Conservation (phyloP, 257 asterid genomes). For the Jacaranda mimosifolia region DNA sequence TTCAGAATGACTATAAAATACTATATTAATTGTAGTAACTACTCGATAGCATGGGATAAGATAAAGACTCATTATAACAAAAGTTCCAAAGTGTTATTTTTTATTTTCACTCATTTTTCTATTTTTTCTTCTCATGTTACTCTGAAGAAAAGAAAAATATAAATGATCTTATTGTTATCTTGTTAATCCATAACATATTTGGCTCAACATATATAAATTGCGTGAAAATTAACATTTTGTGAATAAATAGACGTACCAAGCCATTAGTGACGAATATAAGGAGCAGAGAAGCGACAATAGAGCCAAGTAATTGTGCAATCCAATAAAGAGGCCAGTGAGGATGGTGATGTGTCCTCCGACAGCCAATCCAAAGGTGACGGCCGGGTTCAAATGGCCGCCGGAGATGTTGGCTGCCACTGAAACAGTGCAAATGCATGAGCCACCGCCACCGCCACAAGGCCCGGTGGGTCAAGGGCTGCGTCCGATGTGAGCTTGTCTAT, state of each 20-base stretch:
- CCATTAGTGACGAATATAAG: slow-evolving; percentile 68
- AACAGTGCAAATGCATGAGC: slow-evolving; percentile 79
- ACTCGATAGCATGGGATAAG: neutral
- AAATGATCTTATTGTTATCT: neutral
- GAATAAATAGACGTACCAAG: slow-evolving; percentile 47
- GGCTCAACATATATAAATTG: neutral
- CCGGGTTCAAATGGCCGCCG: slow-evolving; percentile 87
- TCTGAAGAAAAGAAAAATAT: no score
- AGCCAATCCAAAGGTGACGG: slow-evolving; percentile 82
- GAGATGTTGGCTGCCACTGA: slow-evolving; percentile 79
- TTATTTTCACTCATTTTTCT: neutral
- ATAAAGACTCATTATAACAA: no score
- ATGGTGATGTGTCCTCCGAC: slow-evolving; percentile 81
- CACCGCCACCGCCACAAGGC: slow-evolving; percentile 74
- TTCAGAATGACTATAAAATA: neutral
- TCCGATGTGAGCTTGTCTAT: slow-evolving; percentile 59
- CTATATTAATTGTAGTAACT: neutral
- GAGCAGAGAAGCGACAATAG: slow-evolving; percentile 68
- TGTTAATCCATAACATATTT: no score
- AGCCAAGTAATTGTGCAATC: slow-evolving; percentile 77
- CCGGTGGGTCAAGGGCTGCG: slow-evolving; percentile 67
- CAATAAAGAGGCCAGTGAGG: slow-evolving; percentile 71
- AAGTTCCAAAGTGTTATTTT: no score
- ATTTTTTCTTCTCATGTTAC: neutral
- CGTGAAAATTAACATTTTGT: neutral